Percentiles rank a stretch among this genome's conserved stretches.
These are phyloP conservation scores for Fusarium sp. DNA, from an alignment of 2,329 filamentous ascomycete genomes.

Conservation along the genomic window DNA sequence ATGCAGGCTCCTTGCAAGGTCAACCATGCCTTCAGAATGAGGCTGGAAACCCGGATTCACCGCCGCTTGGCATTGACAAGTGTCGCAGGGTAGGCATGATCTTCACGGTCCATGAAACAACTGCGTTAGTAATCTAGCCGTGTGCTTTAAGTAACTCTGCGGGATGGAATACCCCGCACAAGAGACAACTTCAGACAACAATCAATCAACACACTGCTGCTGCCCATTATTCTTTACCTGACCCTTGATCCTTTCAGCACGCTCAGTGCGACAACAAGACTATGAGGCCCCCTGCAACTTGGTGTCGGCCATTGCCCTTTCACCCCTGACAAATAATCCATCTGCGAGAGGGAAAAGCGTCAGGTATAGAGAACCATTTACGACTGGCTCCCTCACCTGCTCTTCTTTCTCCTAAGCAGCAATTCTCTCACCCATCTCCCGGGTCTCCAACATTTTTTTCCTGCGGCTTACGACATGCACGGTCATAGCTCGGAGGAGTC, in stretches of 20 bases:
- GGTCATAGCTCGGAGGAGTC: constrained; percentile 64
- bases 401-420: background rate
- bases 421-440: background rate
- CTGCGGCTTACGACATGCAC: constrained; percentile 47
- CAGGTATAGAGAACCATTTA: background rate
- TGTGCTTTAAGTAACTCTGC: no score
- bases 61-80: background rate
- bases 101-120: no score
- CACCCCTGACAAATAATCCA: background rate
- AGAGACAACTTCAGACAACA: no score
- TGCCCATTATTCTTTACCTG: no score
- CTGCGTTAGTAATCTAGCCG: no score
- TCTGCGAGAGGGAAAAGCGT: background rate
- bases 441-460: background rate
- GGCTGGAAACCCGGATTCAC: background rate
- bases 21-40: background rate
- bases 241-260: no score
- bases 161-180: no score
- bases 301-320: background rate
- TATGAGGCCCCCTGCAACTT: background rate
- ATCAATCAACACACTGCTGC: no score
- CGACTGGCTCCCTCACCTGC: background rate
- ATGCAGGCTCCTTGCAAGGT: background rate
- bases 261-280: background rate
- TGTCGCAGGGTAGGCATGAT: no score